Base-by-base conservation (phyloP, 2,329 filamentous ascomycete species). In the Xylariaceae sp. region DNA sequence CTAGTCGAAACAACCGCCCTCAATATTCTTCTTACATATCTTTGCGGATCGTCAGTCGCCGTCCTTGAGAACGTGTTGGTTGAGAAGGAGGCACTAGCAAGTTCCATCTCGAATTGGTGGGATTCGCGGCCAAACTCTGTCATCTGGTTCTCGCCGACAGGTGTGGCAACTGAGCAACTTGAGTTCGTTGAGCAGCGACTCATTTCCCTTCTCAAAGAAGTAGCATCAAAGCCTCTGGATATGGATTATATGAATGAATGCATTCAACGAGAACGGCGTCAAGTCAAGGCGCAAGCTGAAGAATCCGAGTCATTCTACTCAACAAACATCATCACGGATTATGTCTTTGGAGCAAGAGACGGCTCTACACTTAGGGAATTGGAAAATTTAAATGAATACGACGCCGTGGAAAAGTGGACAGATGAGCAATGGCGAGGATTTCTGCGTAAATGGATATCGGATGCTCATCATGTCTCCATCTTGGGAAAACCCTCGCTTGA, bases 221-320 rank as follows among this genome's bases (percentile, higher is more conserved):
- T 93, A 12, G 86, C 88, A 31, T 81, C 81, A 0, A 90, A 90
- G 57, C 86, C 89, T 2, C 74, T 99, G 3, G 90, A 99, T 60
- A 90, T 97, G 87, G 78, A 80, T 1, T 99, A 99, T 67, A 81
- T 99, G 74, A 82, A 82, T 43, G 92, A 97, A 60, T 97, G 92
- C 68, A 84, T 99, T 45, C 82, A 83, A 61, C 83, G 92, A 50
- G 89, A 94, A 69, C 83, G 84, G 57, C 83, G 92, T 43, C 89
- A 92, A 63, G 81, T 90, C 64, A 92, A 91, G 67, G 93, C 89
- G 60, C 83, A 87, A 41, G 89, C 90, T 0, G 94, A 99, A 70
- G 86, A 83, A 45, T 89, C 87, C 2, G 85, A 90, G 48, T 83
- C 85, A 18, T 90, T 91, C 58, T 96, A 93, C 69, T 86, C 90